phyloP scores from a whole-genome alignment of 345 rosid genomes.

The Eutrema heterophyllum region DNA sequence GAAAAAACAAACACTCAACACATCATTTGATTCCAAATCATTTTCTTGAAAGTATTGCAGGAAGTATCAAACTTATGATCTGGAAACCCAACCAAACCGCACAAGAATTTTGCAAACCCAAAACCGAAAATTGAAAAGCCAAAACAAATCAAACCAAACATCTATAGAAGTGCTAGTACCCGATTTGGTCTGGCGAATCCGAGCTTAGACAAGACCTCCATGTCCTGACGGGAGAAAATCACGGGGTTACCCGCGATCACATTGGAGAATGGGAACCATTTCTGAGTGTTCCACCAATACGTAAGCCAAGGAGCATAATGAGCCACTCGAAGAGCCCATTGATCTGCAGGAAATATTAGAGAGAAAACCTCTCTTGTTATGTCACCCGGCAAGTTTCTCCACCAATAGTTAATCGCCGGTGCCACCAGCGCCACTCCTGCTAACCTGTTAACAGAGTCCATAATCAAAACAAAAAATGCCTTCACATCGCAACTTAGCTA shows the following conservation, averaged over 20 bases:
- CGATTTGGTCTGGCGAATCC: constrained; percentile 4
- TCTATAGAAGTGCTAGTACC: constrained; percentile 9
- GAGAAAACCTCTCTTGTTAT: constrained; percentile 34
- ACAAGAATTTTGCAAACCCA: not conserved
- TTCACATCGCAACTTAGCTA: constrained; percentile 1
- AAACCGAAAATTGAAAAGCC: too few relatives aligned
- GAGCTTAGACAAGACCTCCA: constrained; percentile 27
- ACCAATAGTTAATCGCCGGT: constrained; percentile 53
- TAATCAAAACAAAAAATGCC: not conserved
- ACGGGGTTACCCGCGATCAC: constrained; percentile 25
- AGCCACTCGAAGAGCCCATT: constrained; percentile 49
- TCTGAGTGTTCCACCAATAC: constrained; percentile 66
- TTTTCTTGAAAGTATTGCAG: not conserved
- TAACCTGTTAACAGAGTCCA: constrained; percentile 33
- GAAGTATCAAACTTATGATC: not conserved
- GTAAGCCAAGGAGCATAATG: constrained; percentile 49
- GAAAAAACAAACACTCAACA: not conserved
- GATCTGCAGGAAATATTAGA: constrained; percentile 37
- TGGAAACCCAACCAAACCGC: not conserved
- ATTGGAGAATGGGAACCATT: constrained; percentile 36
- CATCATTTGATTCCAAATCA: not conserved
- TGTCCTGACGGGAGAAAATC: constrained; percentile 36
- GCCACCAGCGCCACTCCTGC: constrained; percentile 50
- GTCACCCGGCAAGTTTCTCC: constrained; percentile 49
- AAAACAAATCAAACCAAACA: not conserved